Percentiles rank a stretch among this genome's conserved stretches.
These are phyloP conservation scores for Exserohilum rostratum DNA, from an alignment of 2,329 filamentous ascomycete species.

Conservation along the genomic window DNA sequence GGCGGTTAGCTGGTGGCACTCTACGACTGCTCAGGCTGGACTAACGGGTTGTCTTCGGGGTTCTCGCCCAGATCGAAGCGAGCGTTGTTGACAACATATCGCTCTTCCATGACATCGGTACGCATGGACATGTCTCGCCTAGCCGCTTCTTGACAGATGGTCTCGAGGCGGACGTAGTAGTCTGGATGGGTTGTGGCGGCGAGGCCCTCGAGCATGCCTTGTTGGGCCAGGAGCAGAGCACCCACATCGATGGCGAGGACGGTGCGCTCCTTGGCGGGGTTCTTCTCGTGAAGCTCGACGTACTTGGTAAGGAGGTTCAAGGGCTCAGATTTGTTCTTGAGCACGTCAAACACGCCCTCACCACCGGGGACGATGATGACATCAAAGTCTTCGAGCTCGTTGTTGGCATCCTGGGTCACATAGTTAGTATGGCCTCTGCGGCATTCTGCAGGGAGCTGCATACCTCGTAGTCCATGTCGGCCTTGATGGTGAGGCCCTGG, in stretches of 20 bases:
- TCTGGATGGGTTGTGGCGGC: slow-evolving; percentile 84
- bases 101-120: slow-evolving; percentile 81
- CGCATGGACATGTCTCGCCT: slow-evolving; percentile 74
- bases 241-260: slow-evolving; percentile 81
- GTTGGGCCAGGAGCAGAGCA: slow-evolving; percentile 75
- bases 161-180: slow-evolving; percentile 80
- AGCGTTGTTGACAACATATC: slow-evolving; percentile 90
- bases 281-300: slow-evolving; percentile 78
- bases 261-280: slow-evolving; percentile 79
- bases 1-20: slow-evolving; percentile 57
- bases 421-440: neutral
- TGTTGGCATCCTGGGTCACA: slow-evolving; percentile 66
- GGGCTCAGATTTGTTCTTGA: slow-evolving; percentile 67
- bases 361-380: slow-evolving; percentile 80
- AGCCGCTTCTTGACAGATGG: slow-evolving; percentile 75
- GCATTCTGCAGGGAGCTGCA: neutral
- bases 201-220: slow-evolving; percentile 78
- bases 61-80: slow-evolving; percentile 81
- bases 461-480: slow-evolving; percentile 74
- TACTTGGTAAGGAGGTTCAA: slow-evolving; percentile 76
- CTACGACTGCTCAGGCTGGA: neutral
- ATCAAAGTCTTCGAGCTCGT: slow-evolving; percentile 75
- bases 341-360: slow-evolving; percentile 62
- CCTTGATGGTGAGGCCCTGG: slow-evolving; percentile 72
- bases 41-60: slow-evolving; percentile 71